These are phyloP conservation scores for Globisporangium iwayamae DNA, from an alignment of 352 stramenopile genomes.

Conservation along the genomic window DNA sequence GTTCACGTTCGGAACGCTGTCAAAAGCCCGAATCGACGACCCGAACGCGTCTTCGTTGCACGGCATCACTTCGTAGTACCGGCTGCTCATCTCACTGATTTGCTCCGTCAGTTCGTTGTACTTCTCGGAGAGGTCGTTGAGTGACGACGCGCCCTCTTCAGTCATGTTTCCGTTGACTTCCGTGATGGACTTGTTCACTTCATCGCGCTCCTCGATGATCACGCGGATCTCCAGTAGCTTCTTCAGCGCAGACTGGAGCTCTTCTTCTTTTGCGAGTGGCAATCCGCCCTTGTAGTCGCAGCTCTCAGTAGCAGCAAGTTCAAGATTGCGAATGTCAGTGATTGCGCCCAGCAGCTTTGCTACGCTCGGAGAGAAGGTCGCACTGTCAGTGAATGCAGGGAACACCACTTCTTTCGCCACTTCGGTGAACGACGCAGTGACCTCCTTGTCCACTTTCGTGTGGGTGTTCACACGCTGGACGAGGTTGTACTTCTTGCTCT, in stretches of 20 bases:
- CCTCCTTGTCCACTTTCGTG: conserved; percentile 50
- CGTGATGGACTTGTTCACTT: conserved; percentile 45
- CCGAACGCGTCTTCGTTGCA: conserved; percentile 63
- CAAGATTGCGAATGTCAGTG: conserved; percentile 65
- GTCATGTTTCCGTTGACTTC: conserved; percentile 45
- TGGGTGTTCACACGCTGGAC: conserved; percentile 54
- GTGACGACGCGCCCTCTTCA: conserved; percentile 33
- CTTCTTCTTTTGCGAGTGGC: conserved; percentile 59
- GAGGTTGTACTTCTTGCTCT: conserved; percentile 72
- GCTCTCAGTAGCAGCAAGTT: conserved; percentile 52
- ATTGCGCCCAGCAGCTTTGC: conserved; percentile 58
- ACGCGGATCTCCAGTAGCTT: conserved; percentile 45
- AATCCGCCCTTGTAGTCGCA: conserved; percentile 51
- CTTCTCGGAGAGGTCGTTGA: conserved; percentile 43
- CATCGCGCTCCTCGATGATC: conserved; percentile 47
- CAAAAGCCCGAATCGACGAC: conserved; percentile 58
- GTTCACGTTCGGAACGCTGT: conserved; percentile 53
- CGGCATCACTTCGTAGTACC: conserved; percentile 81
- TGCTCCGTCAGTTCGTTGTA: conserved; percentile 54
- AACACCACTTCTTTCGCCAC: conserved; percentile 30
- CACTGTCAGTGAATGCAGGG: conserved; percentile 26
- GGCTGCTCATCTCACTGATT: conserved; percentile 66
- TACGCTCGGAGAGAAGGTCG: conserved; percentile 28
- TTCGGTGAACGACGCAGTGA: conserved; percentile 53
- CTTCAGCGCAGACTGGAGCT: conserved; percentile 41